These are phyloP conservation scores for Neocatenulostroma microsporum DNA, from an alignment of 2,329 filamentous ascomycete species.

Conservation along the genomic window DNA sequence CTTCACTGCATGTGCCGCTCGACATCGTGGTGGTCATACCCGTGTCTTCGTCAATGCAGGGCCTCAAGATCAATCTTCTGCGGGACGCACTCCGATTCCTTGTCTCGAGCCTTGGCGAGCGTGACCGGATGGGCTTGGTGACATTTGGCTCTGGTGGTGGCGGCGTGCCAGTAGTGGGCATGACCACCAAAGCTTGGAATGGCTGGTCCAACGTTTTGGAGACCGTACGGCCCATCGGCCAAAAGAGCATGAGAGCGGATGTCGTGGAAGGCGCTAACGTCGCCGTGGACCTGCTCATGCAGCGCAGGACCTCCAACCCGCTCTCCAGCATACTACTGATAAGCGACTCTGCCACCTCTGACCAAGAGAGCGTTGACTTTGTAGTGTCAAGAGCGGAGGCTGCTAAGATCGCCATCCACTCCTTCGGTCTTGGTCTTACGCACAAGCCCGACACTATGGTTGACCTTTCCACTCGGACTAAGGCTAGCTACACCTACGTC, in stretches of 20 bases:
- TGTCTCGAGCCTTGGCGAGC: conserved; percentile 78
- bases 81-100: conserved; percentile 89
- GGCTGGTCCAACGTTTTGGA: conserved; percentile 82
- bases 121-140: conserved; percentile 93
- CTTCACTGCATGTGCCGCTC: conserved; percentile 74
- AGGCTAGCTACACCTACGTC: conserved; percentile 95
- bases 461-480: conserved; percentile 87
- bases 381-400: conserved; percentile 94
- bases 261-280: conserved; percentile 97
- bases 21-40: conserved; percentile 96
- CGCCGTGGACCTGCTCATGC: conserved; percentile 97
- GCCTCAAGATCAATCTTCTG: conserved; percentile 93
- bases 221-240: conserved; percentile 85
- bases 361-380: conserved; percentile 93
- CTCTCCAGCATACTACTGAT: conserved; percentile 94
- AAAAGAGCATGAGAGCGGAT: conserved; percentile 93
- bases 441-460: conserved; percentile 99
- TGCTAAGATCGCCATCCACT: conserved; percentile 95
- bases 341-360: conserved; percentile 91
- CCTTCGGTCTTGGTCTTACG: conserved; percentile 90
- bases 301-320: conserved; percentile 90
- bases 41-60: conserved; percentile 97
- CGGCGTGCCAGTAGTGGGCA: conserved; percentile 90
- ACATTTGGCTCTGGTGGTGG: conserved; percentile 94
- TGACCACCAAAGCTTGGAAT: conserved; percentile 91